Evolutionary conservation across 371 early-diverging fungal genomes (phyloP), one percentile per base, ranked within the genome.

Genomic region (Batrachochytrium dendrobatidis): DNA sequence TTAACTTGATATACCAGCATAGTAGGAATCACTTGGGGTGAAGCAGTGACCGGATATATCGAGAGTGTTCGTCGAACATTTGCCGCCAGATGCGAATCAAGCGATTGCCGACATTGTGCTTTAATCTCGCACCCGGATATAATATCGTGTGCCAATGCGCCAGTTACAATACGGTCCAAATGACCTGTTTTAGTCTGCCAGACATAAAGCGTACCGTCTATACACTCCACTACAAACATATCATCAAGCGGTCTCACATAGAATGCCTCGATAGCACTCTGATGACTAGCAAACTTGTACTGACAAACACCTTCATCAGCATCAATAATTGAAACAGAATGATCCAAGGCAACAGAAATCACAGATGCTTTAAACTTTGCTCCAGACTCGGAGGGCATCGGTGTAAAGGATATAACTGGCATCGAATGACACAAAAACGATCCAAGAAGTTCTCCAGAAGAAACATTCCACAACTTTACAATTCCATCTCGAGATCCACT

Each of bases 171-270:
- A 6, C 88, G 79, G 62, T 88, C 87, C 43, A 89, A 69, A 69
- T 85, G 84, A 0, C 84, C 87, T 0, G 87, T 80, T 74, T 88
- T 86, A 66, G 86, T 74, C 85, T 88, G 87, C 91, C 91, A 90
- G 15, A 88, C 83, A 61, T 75, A 84, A 2, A 81, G 78, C 0
- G 79, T 73, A 8, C 79, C 84, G 54, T 87, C 86, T 1, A 63
- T 65, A 61, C 86, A 82, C 45, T 80, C 82, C 39, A 88, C 72
- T 5, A 86, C 71, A 25, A 89, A 43, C 32, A 83, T 81, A 54
- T 87, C 87, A 48, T 89, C 88, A 25, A 72, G 53, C 10, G 79
- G 73, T 35, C 88, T 74, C 85, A 87, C 87, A 64, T 88, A 85
- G 30, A 91, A 76, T 0, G 75, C 61, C 0, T 62, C 61, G 20